Conservation (phyloP, 2,329 filamentous ascomycete species). For the Ascomycota sp. region DNA sequence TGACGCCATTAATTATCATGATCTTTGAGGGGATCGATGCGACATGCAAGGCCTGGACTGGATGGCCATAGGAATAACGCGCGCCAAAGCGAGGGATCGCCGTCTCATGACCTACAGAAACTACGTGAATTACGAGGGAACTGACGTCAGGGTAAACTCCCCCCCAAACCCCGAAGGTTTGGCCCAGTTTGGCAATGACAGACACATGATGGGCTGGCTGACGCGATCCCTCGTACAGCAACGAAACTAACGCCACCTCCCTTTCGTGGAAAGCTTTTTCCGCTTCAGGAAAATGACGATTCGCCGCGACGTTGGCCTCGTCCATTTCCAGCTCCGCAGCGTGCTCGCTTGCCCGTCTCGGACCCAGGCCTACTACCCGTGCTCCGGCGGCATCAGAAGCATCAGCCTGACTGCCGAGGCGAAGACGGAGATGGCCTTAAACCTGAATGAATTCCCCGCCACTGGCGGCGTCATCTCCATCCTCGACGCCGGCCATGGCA, state of each 20-base stretch:
- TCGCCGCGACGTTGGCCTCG: conserved; percentile 28
- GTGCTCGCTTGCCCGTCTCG: conserved; percentile 35
- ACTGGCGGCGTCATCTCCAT: conserved; percentile 25
- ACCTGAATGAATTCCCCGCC: conserved; percentile 16
- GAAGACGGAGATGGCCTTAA: conserved; percentile 22
- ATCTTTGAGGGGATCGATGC: conserved; percentile 32
- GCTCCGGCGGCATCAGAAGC: conserved; percentile 25
- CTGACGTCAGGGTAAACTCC: conserved; percentile 29
- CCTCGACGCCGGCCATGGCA: conserved; percentile 28
- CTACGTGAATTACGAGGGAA: conserved; percentile 30
- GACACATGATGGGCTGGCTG: too few relatives aligned
- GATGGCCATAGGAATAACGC: conserved; percentile 28
- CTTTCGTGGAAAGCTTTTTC: conserved; percentile 28
- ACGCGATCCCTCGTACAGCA: too few relatives aligned
- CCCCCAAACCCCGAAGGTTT: too few relatives aligned
- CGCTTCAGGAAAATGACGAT: conserved; percentile 37
- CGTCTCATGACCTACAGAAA: conserved; percentile 32
- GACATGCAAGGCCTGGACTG: conserved; percentile 43
- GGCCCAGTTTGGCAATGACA: too few relatives aligned
- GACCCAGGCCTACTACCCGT: conserved; percentile 36
- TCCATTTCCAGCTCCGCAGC: conserved; percentile 49
- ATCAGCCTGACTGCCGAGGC: conserved; percentile 31
- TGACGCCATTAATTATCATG: conserved; percentile 14
- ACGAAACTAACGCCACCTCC: conserved; percentile 10
- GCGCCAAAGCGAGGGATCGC: conserved; percentile 24